Base-by-base conservation (phyloP, 1,139 yeast species). In the Wickerhamomyces sp. region DNA sequence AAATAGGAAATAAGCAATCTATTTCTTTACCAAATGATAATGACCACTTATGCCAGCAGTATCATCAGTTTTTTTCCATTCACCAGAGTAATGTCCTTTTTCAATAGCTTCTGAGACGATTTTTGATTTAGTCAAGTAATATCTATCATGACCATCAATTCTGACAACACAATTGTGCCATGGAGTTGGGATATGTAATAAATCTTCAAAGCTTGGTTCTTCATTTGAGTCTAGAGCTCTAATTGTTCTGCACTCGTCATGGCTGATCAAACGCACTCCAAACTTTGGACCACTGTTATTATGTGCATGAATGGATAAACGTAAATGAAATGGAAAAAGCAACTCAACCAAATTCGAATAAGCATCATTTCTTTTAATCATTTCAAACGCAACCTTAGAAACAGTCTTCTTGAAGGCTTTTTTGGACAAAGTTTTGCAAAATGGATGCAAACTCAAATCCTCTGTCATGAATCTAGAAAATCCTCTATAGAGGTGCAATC, bases 311-410 rank as follows among this genome's bases (percentile, higher is more conserved):
- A 78, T 77, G 9, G 82, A 76, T 32, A 77, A 63, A 47, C 84
- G 65, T 53, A 77, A 56, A 49, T 76, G 81, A 52, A 73, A 74
- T 7, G 84, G 84, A 43, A 78, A 76, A 36, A 76, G 57, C 46
- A 77, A 59, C 45, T 77, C 83, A 33, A 78, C 81, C 52, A 77
- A 63, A 53, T 78, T 78, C 3, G 82, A 77, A 51, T 78, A 77
- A 7, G 84, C 83, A 53, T 78, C 84, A 51, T 78, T 78, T 46
- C 83, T 61, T 55, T 72, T 76, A 44, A 78, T 78, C 83, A 78
- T 78, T 51, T 76, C 81, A 56, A 76, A 77, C 1, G 83, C 81
- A 40, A 76, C 74, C 46, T 67, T 68, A 4, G 79, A 66, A 21
- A 74, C 70, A 29, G 65, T 57, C 52, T 75, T 76, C 49, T 76